phyloP scores from a whole-genome alignment of 148 eudicot species.

The Salicornia ramosissima region DNA sequence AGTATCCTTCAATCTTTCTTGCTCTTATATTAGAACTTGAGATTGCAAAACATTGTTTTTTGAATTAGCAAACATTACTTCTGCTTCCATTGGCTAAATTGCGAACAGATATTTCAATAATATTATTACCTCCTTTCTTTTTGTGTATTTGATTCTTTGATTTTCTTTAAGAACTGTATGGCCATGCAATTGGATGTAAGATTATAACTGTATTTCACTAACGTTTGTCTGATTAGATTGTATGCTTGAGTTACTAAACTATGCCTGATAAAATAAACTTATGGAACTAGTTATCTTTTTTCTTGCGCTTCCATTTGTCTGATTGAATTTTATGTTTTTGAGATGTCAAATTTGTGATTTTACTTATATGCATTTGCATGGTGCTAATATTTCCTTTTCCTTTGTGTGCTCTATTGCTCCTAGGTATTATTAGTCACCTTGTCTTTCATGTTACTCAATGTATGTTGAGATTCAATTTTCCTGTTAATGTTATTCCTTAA shows the following conservation, averaged over 20 bases:
- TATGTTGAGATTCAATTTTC: not conserved
- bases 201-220: too few species aligned
- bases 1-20: slow-evolving; percentile 49
- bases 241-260: not conserved
- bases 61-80: not conserved
- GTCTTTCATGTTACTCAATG: not conserved
- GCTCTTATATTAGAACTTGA: not conserved
- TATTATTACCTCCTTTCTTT: not conserved
- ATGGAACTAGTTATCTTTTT: not conserved
- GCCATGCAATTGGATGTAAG: too few species aligned
- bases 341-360: too few species aligned
- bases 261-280: not conserved
- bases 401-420: not conserved
- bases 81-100: not conserved
- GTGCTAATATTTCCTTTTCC: not conserved
- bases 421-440: not conserved
- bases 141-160: not conserved
- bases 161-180: too few species aligned
- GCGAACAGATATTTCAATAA: not conserved
- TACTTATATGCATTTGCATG: not conserved
- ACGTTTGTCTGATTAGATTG: too few species aligned
- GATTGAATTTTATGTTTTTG: not conserved
- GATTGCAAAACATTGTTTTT: not conserved
- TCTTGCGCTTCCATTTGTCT: not conserved
- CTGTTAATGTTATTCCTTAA: slow-evolving; percentile 43